These are phyloP conservation scores for Blastobotrys terrestris DNA, from an alignment of 805 yeast genomes.

Conservation along the genomic window DNA sequence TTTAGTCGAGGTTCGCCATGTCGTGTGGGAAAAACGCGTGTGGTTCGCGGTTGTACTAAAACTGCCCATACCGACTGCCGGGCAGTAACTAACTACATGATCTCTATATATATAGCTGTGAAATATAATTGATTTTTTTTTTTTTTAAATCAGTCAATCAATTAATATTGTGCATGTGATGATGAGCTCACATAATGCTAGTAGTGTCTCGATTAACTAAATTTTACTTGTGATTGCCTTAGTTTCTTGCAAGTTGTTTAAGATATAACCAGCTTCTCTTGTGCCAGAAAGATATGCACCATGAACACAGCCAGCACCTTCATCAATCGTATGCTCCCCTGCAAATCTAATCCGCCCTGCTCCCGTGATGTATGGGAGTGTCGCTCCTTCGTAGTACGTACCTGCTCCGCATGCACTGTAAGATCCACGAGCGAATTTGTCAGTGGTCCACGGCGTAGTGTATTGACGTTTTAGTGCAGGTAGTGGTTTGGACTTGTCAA, in stretches of 20 bases:
- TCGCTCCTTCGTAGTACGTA: conserved; percentile 24
- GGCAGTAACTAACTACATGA: no score
- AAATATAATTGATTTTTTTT: no score
- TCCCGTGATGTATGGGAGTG: not conserved
- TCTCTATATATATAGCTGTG: no score
- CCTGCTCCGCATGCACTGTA: conserved; percentile 66
- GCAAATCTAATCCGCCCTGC: conserved; percentile 46
- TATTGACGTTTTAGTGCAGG: conserved; percentile 38
- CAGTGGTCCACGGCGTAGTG: conserved; percentile 62
- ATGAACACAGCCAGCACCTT: conserved; percentile 88
- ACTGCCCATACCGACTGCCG: no score
- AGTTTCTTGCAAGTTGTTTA: conserved; percentile 11
- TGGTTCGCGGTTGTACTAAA: no score
- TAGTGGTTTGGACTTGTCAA: conserved; percentile 19
- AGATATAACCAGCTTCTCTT: conserved; percentile 44
- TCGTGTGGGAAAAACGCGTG: no score
- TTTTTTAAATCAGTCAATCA: no score
- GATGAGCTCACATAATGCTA: no score
- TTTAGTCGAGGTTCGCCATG: not conserved
- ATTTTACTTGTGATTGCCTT: not conserved
- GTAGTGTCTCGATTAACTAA: not conserved
- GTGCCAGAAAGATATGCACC: conserved; percentile 81
- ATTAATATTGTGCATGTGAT: no score
- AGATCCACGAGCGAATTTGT: conserved; percentile 67
- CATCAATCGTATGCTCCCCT: conserved; percentile 82